Evolutionary conservation across 129 eudicot genomes (phyloP).

Genomic region (Gnaphalium uliginosum): DNA sequence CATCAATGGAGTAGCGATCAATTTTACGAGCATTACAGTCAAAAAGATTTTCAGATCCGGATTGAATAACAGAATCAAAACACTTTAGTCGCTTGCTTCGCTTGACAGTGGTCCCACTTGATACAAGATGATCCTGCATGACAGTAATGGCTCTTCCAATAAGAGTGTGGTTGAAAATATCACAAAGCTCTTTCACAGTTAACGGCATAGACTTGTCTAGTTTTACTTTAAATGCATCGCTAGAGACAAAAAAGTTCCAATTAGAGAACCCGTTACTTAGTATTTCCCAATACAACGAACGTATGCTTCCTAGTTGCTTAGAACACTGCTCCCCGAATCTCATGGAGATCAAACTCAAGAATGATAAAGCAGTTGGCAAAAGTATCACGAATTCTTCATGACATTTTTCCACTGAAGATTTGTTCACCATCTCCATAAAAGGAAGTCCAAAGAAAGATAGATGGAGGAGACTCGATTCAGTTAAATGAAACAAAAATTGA

Average conservation of each 20-base stretch:
- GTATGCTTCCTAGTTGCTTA: constrained; percentile 37
- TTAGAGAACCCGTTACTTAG: constrained; percentile 53
- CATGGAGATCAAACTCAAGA: constrained; percentile 37
- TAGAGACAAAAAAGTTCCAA: constrained; percentile 68
- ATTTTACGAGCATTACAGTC: constrained; percentile 44
- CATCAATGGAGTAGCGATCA: constrained; percentile 43
- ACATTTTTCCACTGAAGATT: constrained; percentile 26
- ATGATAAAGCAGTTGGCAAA: constrained; percentile 67
- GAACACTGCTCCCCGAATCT: constrained; percentile 40
- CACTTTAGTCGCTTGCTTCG: constrained; percentile 49
- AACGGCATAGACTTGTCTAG: constrained; percentile 35
- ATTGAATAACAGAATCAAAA: constrained; percentile 54
- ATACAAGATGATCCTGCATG: constrained; percentile 43
- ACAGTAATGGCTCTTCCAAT: constrained; percentile 61
- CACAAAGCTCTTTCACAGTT: constrained; percentile 50
- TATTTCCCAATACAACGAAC: constrained; percentile 49
- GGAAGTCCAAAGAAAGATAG: constrained; percentile 59
- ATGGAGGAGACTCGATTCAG: constrained; percentile 64
- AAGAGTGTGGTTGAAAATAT: constrained; percentile 54
- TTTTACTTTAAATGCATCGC: constrained; percentile 50
- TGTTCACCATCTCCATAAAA: constrained; percentile 46
- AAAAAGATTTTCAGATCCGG: constrained; percentile 42
- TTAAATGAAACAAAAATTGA: constrained; percentile 45
- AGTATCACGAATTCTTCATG: constrained; percentile 70
- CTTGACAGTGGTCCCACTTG: constrained; percentile 34